Evolutionary conservation across 225 moss, liverwort and hornwort species (phyloP).

Genomic region (Straminergon stramineum): DNA sequence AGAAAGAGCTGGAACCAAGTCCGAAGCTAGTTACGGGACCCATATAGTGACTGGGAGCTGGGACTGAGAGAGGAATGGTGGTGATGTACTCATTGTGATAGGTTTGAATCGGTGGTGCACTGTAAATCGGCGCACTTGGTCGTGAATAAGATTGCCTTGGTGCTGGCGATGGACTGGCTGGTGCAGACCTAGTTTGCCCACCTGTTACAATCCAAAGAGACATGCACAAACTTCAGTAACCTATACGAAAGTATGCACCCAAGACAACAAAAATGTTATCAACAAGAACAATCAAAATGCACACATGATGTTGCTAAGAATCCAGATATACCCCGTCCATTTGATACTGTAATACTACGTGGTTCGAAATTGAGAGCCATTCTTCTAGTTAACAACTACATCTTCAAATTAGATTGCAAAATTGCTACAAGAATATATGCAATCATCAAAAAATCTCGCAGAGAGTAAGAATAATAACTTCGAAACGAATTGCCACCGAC

Average conservation of each 20-base stretch:
- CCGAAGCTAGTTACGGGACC: constrained; percentile 33
- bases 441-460: not conserved
- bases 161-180: constrained; percentile 19
- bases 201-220: not conserved
- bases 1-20: constrained; percentile 29
- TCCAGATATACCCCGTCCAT: not conserved
- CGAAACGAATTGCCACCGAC: constrained; percentile 43
- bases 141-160: constrained; percentile 29
- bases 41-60: constrained; percentile 36
- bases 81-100: constrained; percentile 25
- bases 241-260: not conserved
- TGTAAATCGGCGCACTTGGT: constrained; percentile 17
- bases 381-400: not conserved
- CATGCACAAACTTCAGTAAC: not conserved
- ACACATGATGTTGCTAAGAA: not conserved
- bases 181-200: constrained; percentile 32
- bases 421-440: not conserved
- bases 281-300: not conserved
- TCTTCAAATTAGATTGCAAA: not conserved
- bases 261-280: not conserved
- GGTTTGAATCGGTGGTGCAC: constrained; percentile 16
- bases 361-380: not conserved
- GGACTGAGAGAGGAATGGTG: constrained; percentile 26
- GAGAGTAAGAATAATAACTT: constrained; percentile 13
- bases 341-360: not conserved